phyloP scores from a whole-genome alignment of 2,329 filamentous ascomycete genomes.

The Cytospora chrysosperma region DNA sequence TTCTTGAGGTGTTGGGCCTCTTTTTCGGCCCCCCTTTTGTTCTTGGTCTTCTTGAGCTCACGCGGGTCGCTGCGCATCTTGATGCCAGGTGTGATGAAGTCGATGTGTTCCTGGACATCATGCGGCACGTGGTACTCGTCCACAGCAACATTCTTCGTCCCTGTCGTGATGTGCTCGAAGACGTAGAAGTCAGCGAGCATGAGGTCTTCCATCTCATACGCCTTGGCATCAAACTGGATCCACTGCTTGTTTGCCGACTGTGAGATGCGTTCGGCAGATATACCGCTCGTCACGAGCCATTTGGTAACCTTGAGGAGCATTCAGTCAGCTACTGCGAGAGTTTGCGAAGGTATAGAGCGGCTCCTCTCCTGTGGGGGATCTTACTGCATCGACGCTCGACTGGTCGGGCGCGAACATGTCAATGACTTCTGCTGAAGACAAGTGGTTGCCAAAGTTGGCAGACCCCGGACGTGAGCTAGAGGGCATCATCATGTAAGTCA shows the following conservation, averaged over 20 bases:
- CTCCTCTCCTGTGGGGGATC: conserved; percentile 32
- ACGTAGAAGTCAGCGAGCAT: conserved; percentile 41
- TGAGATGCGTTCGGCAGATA: conserved; percentile 26
- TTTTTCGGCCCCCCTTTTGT: not conserved
- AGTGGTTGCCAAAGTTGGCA: conserved; percentile 41
- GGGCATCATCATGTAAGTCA: not conserved
- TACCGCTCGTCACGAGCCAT: conserved; percentile 35
- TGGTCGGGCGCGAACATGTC: conserved; percentile 40
- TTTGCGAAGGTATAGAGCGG: not conserved
- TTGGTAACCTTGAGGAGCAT: conserved; percentile 28
- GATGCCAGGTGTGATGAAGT: conserved; percentile 54
- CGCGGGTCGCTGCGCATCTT: conserved; percentile 36
- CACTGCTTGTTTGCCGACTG: conserved; percentile 36
- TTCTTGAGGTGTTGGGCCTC: not conserved
- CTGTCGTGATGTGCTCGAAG: conserved; percentile 39
- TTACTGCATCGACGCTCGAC: conserved; percentile 36
- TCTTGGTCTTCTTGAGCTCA: conserved; percentile 18
- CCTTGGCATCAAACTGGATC: conserved; percentile 43
- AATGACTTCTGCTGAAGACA: conserved; percentile 37
- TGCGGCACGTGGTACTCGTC: conserved; percentile 48
- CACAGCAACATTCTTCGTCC: conserved; percentile 38
- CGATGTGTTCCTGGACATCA: conserved; percentile 45
- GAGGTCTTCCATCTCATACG: conserved; percentile 39
- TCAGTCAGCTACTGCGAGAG: conserved; percentile 28
- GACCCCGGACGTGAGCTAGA: conserved; percentile 38